Conservation (phyloP, 1,139 yeast genomes). For the Candida gigantensis region DNA sequence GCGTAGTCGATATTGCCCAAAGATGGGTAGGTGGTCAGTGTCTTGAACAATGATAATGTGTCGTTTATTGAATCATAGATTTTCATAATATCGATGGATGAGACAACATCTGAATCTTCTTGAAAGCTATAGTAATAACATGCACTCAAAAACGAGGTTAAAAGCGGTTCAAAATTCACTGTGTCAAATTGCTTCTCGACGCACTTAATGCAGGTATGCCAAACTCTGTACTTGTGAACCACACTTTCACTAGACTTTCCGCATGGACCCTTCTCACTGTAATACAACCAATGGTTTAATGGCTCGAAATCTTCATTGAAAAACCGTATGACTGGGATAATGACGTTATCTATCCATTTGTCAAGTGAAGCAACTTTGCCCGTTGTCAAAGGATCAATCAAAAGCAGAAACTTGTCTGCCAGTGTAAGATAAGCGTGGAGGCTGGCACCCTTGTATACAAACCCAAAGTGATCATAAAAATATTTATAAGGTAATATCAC, state of each 20-base stretch:
- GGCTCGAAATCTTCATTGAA: constrained; percentile 25
- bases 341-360: constrained; percentile 31
- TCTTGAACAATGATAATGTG: constrained; percentile 20
- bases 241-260: neutral
- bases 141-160: constrained; percentile 25
- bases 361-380: constrained; percentile 18
- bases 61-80: constrained; percentile 32
- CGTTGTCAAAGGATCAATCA: constrained; percentile 26
- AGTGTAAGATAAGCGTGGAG: constrained; percentile 19
- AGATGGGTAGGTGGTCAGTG: constrained; percentile 5
- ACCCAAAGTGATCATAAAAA: constrained; percentile 31
- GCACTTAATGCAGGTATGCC: constrained; percentile 26
- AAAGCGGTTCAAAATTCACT: constrained; percentile 17
- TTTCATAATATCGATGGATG: constrained; percentile 32
- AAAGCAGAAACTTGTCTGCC: constrained; percentile 20
- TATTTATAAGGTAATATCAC: constrained; percentile 31
- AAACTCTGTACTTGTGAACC: constrained; percentile 22
- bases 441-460: constrained; percentile 13
- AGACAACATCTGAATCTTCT: constrained; percentile 18
- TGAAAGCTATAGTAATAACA: constrained; percentile 28
- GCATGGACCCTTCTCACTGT: constrained; percentile 9
- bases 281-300: constrained; percentile 29
- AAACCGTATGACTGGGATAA: constrained; percentile 30
- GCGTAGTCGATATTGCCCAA: constrained; percentile 3
- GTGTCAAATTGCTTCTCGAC: constrained; percentile 18